These are phyloP conservation scores for Ascochyta lentis DNA, from an alignment of 2,329 filamentous ascomycete species.

Conservation along the genomic window DNA sequence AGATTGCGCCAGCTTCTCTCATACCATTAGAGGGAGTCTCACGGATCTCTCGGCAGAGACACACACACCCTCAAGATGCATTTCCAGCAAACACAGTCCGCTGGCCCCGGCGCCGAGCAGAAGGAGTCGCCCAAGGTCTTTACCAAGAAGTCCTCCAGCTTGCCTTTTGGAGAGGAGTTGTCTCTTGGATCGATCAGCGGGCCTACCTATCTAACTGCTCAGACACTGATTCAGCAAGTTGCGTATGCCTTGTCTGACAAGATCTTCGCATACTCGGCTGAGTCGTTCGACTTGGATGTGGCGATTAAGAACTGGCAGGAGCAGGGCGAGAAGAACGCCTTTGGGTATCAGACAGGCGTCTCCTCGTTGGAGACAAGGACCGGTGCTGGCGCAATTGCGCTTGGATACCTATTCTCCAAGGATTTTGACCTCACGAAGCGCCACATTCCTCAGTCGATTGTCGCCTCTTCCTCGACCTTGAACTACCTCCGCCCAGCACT, in stretches of 20 bases:
- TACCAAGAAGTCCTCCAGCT: conserved; percentile 54
- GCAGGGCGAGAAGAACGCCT: conserved; percentile 75
- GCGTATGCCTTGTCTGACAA: conserved; percentile 95
- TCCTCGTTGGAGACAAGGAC: conserved; percentile 84
- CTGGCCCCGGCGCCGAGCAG: conserved; percentile 44
- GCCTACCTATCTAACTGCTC: conserved; percentile 90
- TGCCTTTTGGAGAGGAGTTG: conserved; percentile 61
- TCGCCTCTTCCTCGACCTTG: conserved; percentile 85
- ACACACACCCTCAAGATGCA: conserved; percentile 40
- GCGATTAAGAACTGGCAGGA: conserved; percentile 80
- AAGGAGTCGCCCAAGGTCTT: conserved; percentile 43
- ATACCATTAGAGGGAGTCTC: conserved; percentile 15
- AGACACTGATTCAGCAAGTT: conserved; percentile 93
- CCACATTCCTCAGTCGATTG: conserved; percentile 86
- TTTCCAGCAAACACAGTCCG: conserved; percentile 47
- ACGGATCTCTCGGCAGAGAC: conserved; percentile 16
- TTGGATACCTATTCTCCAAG: conserved; percentile 97
- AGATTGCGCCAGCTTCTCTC: conserved; percentile 19
- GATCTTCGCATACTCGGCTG: conserved; percentile 95
- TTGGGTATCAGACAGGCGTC: conserved; percentile 80
- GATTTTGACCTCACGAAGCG: conserved; percentile 94
- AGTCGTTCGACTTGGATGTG: conserved; percentile 88
- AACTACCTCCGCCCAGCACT: conserved; percentile 80
- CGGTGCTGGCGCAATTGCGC: conserved; percentile 87
- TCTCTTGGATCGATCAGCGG: conserved; percentile 71